phyloP scores from a whole-genome alignment of 2,329 filamentous ascomycete genomes.

The Nemania abortiva region DNA sequence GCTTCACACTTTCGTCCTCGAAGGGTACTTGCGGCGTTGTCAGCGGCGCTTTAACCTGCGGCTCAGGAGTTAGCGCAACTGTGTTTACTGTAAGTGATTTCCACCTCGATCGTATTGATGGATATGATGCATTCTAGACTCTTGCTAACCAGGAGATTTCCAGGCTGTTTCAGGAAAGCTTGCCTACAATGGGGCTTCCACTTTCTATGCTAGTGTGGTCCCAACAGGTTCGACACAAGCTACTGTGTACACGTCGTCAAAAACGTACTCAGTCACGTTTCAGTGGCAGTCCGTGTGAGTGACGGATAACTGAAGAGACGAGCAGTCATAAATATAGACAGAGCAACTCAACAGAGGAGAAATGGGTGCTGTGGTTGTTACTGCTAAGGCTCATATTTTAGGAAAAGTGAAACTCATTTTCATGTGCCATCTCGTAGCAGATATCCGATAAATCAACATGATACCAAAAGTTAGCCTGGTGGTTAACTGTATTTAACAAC shows the following conservation, averaged over 20 bases:
- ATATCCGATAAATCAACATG: no score
- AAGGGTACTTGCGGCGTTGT: slow-evolving; percentile 71
- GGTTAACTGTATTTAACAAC: no score
- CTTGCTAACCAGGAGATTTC: background rate
- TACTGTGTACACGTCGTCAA: slow-evolving; percentile 41
- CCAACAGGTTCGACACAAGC: slow-evolving; percentile 44
- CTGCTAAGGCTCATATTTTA: background rate
- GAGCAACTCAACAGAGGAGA: background rate
- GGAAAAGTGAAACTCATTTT: background rate
- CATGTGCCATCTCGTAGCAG: background rate
- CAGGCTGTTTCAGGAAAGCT: slow-evolving; percentile 39
- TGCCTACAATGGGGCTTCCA: slow-evolving; percentile 34
- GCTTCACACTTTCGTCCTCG: slow-evolving; percentile 68
- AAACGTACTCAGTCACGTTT: slow-evolving; percentile 40
- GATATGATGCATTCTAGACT: rapidly evolving
- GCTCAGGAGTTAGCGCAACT: slow-evolving; percentile 54
- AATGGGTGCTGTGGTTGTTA: background rate
- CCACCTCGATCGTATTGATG: background rate
- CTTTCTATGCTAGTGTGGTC: slow-evolving; percentile 42
- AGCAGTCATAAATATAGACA: background rate
- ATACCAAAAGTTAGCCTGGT: no score
- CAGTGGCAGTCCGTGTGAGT: slow-evolving; percentile 37
- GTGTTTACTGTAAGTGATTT: slow-evolving; percentile 39
- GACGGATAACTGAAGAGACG: background rate
- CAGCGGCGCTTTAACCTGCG: slow-evolving; percentile 67